Base-by-base conservation (phyloP, 768 basidiomycete genomes). In the Serendipita sp. region DNA sequence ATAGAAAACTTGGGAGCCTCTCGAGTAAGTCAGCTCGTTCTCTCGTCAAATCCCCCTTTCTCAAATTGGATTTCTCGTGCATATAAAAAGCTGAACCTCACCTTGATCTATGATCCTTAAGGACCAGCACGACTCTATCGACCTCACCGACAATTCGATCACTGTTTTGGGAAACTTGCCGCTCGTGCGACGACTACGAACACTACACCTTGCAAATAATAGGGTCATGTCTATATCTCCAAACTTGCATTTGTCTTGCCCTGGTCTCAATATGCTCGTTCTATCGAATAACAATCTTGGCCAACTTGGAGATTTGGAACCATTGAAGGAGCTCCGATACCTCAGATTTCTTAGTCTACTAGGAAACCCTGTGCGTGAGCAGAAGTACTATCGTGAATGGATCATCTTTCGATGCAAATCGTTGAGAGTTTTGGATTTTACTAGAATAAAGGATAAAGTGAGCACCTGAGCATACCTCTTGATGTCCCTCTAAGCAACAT, bases 361-460 rank as follows among this genome's bases (percentile, higher is more conserved):
- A 67, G 91, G 89, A 27, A 89, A 89, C 69, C 90, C 92, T 64
- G 88, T 93, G 36, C 77, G 80, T 72, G 87, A 92, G 77, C 88
- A 88, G 80, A 90, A 91, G 82, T 90, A 87, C 84, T 95, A 94
- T 78, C 88, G 91, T 78, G 89, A 91, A 78, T 95, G 91, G 91
- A 83, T 93, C 79, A 84, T 88, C 69, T 91, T 84, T 83, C 83
- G 85, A 77, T 79, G 91, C 79, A 84, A 86, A 74, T 80, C 81
- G 72, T 81, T 95, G 72, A 85, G 92, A 81, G 88, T 91, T 76
- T 80, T 95, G 72, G 91, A 95, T 82, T 95, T 90, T 76, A 88
- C 91, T 80, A 84, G 91, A 76, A 88, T 95, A 71, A 85, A 87
- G 73, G 91, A 93, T 74, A 91, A 92, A 84, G 91, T 92, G 78